Conservation (phyloP, 1,284 basidiomycete species). For the Mycocalia duriaeana region DNA sequence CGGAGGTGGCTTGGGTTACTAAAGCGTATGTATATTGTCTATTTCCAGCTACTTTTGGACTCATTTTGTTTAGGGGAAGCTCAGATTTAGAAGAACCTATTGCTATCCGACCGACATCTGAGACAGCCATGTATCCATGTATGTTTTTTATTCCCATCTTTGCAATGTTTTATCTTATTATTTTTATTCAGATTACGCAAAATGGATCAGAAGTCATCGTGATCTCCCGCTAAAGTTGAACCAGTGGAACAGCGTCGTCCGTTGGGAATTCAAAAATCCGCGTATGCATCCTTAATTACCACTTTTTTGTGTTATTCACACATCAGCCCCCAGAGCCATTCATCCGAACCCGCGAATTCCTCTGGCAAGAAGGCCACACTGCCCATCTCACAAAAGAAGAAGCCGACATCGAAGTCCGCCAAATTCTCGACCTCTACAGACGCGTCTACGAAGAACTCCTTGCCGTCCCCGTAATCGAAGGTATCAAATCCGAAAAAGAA, state of each 20-base stretch:
- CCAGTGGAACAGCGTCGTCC: constrained; percentile 98
- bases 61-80: constrained; percentile 75
- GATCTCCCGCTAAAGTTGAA: constrained; percentile 97
- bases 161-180: too few species aligned
- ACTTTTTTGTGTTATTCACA: not conserved
- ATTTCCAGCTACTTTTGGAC: too few species aligned
- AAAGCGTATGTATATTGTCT: constrained; percentile 63
- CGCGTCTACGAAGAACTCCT: constrained; percentile 97
- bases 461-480: constrained; percentile 94
- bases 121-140: constrained; percentile 98
- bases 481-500: constrained; percentile 98
- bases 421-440: constrained; percentile 95
- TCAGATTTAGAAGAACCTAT: constrained; percentile 96
- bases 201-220: constrained; percentile 98
- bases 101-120: constrained; percentile 96
- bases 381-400: constrained; percentile 87
- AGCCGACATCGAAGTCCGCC: constrained; percentile 86
- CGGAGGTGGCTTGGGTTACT: constrained; percentile 99
- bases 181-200: constrained; percentile 70
- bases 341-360: constrained; percentile 97
- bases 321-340: constrained; percentile 71
- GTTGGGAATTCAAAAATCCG: constrained; percentile 99
- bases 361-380: constrained; percentile 99
- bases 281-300: constrained; percentile 39
- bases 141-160: constrained; percentile 30